phyloP scores from a whole-genome alignment of 371 early-diverging fungal species.

The Zychaea mexicana region DNA sequence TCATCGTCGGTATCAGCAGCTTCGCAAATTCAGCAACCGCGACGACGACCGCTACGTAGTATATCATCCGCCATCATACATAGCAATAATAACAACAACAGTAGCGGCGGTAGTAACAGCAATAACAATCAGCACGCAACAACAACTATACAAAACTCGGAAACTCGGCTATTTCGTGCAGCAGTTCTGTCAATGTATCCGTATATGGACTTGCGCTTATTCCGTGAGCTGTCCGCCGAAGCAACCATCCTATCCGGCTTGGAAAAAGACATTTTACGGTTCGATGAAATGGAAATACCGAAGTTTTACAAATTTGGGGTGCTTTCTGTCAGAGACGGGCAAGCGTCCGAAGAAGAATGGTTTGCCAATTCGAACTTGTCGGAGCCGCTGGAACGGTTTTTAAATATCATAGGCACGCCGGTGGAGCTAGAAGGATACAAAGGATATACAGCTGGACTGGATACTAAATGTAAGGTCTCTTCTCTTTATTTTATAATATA shows the following conservation, averaged over 20 bases:
- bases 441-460: slow-evolving; percentile 84
- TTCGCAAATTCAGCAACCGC: not conserved
- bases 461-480: slow-evolving; percentile 64
- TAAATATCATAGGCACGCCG: slow-evolving; percentile 70
- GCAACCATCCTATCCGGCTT: slow-evolving; percentile 49
- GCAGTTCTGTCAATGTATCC: slow-evolving; percentile 33
- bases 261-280: slow-evolving; percentile 56
- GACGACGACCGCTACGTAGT: slow-evolving; percentile 21
- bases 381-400: slow-evolving; percentile 61
- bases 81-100: slow-evolving; percentile 8
- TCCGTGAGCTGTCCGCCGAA: slow-evolving; percentile 46
- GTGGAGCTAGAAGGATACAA: slow-evolving; percentile 77
- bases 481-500: not conserved
- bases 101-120: not conserved
- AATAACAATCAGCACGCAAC: not conserved
- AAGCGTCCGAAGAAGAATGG: slow-evolving; percentile 78
- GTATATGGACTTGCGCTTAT: slow-evolving; percentile 31
- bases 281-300: slow-evolving; percentile 66
- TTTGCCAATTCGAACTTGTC: slow-evolving; percentile 69
- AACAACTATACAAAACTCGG: not conserved
- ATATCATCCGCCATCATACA: slow-evolving; percentile 20
- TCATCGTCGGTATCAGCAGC: not conserved
- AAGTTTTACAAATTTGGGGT: slow-evolving; percentile 85
- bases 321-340: slow-evolving; percentile 62
- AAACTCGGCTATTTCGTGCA: slow-evolving; percentile 27